phyloP scores from a whole-genome alignment of 331 rosid species.

The Arachis monticola region DNA sequence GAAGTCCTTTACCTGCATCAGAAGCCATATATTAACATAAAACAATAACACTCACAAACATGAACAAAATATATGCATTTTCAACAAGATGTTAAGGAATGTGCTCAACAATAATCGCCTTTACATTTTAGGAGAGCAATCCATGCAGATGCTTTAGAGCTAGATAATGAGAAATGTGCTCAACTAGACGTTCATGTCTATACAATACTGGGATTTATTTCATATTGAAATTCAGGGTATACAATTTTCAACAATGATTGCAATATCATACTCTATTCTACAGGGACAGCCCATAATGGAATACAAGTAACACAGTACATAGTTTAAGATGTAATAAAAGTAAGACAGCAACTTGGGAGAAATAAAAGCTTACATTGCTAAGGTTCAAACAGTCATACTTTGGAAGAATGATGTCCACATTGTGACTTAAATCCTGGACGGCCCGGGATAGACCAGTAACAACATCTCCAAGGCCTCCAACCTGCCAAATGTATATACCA shows the following conservation, averaged over 20 bases:
- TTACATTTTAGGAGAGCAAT: constrained; percentile 28
- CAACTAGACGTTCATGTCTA: constrained; percentile 27
- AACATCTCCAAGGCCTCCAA: constrained; percentile 99
- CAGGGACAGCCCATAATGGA: constrained; percentile 28
- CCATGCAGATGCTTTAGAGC: not conserved
- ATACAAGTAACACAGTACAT: constrained; percentile 2
- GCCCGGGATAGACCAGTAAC: constrained; percentile 91
- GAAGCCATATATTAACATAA: constrained; percentile 28
- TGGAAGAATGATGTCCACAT: constrained; percentile 82
- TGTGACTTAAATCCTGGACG: constrained; percentile 83
- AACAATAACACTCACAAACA: constrained; percentile 26
- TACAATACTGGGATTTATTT: constrained; percentile 17
- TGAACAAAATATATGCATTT: constrained; percentile 15
- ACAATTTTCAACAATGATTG: constrained; percentile 28
- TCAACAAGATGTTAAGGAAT: constrained; percentile 33
- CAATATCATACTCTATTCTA: constrained; percentile 32
- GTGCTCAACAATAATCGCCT: constrained; percentile 23
- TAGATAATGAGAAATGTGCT: not conserved
- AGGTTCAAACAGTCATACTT: constrained; percentile 87
- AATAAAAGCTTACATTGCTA: constrained; percentile 70
- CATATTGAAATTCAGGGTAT: constrained; percentile 26
- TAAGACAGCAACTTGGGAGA: constrained; percentile 30
- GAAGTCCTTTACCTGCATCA: constrained; percentile 76
- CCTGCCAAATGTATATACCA: constrained; percentile 55
- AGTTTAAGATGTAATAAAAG: constrained; percentile 12